Evolutionary conservation across 108 stramenopile genomes (phyloP), one percentile per base, ranked within the genome.

Genomic region (Fragilaria crotonensis): DNA sequence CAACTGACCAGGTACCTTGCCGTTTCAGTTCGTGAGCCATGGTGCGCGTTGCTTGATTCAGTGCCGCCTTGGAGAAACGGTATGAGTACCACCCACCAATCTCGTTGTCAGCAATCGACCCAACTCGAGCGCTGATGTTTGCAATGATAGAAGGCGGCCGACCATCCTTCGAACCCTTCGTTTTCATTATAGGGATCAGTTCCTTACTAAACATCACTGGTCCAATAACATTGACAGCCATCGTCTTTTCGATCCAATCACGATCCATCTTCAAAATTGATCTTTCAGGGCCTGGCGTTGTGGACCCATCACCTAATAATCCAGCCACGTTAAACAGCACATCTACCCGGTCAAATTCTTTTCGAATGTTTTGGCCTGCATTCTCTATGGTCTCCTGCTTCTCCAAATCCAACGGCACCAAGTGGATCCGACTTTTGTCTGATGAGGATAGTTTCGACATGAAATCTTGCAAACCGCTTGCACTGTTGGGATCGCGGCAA

Each of bases 61-160:
- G 73, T 0, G 93, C 94, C 7, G 90, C 48, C 65, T 97, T 97
- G 46, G 85, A 83, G 49, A 87, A 71, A 45, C 96, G 81, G 61
- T 97, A 97, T 28, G 70, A 65, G 72, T 95, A 93, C 96, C 96
- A 97, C 27, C 93, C 94, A 9, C 96, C 96, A 23, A 95, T 54
- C 23, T 62, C 51, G 73, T 95, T 95, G 61, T 97, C 96, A 0
- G 79, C 72, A 26, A 95, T 94, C 33, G 87, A 89, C 19, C 94
- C 96, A 2, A 95, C 94, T 23, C 94, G 79, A 1, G 96, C 96
- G 60, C 84, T 85, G 4, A 95, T 48, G 65, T 87, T 94, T 22
- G 73, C 89, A 52, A 96, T 73, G 14, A 95, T 61, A 7, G 84
- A 59, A 23, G 50, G 53, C 5, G 77, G 57, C 45, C 79, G 71